Conservation (phyloP, 2,329 filamentous ascomycete genomes). For the Aspergillus japonicus region DNA sequence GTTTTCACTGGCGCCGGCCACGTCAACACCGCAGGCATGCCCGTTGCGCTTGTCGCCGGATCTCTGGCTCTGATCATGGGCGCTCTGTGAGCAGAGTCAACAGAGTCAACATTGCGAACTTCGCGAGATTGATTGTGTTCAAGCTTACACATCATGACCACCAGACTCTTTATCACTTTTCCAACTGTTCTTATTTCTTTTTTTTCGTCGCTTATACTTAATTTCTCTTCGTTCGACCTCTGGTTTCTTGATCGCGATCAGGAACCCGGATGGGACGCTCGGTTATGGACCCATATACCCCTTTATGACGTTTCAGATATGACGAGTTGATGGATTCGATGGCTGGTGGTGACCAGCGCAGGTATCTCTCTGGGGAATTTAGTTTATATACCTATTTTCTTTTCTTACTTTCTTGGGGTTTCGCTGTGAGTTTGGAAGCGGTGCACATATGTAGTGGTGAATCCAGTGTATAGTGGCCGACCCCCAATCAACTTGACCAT, state of each 20-base stretch:
- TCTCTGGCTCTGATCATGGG: conserved; percentile 40
- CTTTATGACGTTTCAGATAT: conserved; percentile 23
- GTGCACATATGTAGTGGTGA: conserved; percentile 5
- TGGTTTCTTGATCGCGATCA: conserved; percentile 3
- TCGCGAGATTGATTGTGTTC: not conserved
- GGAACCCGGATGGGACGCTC: conserved; percentile 13
- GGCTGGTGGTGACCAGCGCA: conserved; percentile 1
- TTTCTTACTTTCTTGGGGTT: not conserved
- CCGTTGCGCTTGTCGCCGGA: conserved; percentile 36
- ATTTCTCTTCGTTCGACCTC: not conserved
- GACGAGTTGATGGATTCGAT: conserved; percentile 33
- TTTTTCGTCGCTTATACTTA: conserved; percentile 15
- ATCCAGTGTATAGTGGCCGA: conserved; percentile 6
- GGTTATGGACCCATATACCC: conserved; percentile 34
- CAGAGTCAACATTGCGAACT: not conserved
- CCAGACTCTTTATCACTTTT: conserved; percentile 1
- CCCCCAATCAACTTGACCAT: not conserved
- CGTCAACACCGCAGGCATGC: conserved; percentile 25
- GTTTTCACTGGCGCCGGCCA: conserved; percentile 20
- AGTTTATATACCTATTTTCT: not conserved
- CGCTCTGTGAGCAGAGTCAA: conserved; percentile 28
- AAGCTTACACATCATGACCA: not conserved
- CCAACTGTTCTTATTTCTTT: conserved; percentile 21
- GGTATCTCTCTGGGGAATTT: conserved; percentile 2
- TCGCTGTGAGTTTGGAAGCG: conserved; percentile 2